These are phyloP conservation scores for Russula griseocarnosa DNA, from an alignment of 768 basidiomycete genomes.

Conservation along the genomic window DNA sequence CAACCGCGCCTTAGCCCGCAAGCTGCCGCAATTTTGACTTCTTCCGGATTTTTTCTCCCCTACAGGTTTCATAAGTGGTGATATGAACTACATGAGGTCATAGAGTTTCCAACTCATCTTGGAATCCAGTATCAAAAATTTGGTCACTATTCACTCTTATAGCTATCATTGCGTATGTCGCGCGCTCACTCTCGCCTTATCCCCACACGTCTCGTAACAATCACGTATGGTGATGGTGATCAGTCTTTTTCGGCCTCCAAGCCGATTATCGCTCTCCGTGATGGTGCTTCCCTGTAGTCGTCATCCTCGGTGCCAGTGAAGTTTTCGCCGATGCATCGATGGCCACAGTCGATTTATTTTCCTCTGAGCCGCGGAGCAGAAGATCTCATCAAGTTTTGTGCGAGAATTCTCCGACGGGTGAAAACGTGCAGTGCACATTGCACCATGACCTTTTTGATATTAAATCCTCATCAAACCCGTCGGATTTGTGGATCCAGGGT, in stretches of 20 bases:
- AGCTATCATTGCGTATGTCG: slow-evolving; percentile 7
- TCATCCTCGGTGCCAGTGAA: background rate
- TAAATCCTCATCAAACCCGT: slow-evolving; percentile 9
- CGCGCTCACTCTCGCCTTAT: slow-evolving; percentile 4
- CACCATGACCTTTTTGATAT: background rate
- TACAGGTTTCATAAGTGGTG: slow-evolving; percentile 11
- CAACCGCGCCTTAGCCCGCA: background rate
- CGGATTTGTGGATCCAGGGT: slow-evolving; percentile 7
- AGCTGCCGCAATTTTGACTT: slow-evolving; percentile 16
- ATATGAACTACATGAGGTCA: slow-evolving; percentile 21
- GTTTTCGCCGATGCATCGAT: background rate
- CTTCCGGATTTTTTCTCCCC: slow-evolving; percentile 5
- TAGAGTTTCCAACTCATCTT: slow-evolving; percentile 15
- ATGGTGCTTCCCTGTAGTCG: slow-evolving; percentile 1
- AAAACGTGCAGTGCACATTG: background rate
- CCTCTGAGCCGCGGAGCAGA: slow-evolving; percentile 12
- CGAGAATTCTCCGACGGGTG: slow-evolving; percentile 15
- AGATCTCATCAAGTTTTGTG: slow-evolving; percentile 7
- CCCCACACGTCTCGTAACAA: background rate
- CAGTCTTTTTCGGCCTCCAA: background rate
- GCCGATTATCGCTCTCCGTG: slow-evolving; percentile 14
- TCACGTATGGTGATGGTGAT: slow-evolving; percentile 12
- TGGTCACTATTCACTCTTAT: slow-evolving; percentile 13
- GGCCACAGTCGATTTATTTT: background rate
- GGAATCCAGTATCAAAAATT: slow-evolving; percentile 8